Percentiles rank a stretch among this genome's conserved stretches.
These are phyloP conservation scores for Blastocystis sp. DNA, from an alignment of 352 stramenopile species.

Conservation along the genomic window DNA sequence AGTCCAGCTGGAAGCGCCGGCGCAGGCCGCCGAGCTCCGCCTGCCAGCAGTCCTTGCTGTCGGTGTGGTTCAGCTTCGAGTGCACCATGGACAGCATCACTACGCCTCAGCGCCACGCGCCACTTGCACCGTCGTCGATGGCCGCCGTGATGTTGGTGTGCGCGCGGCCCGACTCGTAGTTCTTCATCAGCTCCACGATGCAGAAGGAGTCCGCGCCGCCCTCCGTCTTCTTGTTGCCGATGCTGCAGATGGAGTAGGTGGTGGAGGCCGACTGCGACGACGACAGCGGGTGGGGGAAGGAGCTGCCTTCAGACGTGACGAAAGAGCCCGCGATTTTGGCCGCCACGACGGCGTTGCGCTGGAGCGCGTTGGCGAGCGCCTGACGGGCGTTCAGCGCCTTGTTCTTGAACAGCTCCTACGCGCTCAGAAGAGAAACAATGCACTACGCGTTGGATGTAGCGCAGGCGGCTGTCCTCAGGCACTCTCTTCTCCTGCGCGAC, in stretches of 20 bases:
- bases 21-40: background rate
- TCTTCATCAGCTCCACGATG: background rate
- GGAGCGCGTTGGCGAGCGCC: background rate
- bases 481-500: background rate
- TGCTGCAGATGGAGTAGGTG: conserved; percentile 29
- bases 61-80: background rate
- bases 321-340: background rate
- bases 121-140: background rate
- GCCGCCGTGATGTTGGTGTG: background rate
- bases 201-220: background rate
- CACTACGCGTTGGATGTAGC: background rate
- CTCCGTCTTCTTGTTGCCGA: background rate
- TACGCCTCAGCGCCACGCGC: background rate
- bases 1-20: background rate
- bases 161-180: background rate
- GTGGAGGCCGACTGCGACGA: background rate
- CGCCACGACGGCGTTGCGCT: conserved; percentile 1
- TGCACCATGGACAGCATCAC: background rate
- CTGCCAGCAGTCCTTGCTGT: background rate
- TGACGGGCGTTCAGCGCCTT: background rate
- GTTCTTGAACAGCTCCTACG: background rate
- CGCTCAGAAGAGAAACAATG: background rate
- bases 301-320: background rate
- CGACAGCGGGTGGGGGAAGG: background rate
- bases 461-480: background rate